Base-by-base conservation (phyloP, 208 protist species). In the Crithidia brevicula region DNA sequence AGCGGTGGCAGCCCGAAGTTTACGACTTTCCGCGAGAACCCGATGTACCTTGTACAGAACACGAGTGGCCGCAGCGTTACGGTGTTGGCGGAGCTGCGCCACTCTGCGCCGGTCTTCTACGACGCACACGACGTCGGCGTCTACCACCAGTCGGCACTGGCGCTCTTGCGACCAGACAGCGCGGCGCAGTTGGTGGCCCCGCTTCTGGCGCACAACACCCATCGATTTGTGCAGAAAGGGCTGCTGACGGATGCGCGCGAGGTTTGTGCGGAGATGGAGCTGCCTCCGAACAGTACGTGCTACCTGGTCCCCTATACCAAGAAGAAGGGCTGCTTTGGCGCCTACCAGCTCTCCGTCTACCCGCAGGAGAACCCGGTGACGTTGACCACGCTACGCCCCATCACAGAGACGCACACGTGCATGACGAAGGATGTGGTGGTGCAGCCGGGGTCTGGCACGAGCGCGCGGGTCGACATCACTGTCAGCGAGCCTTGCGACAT, bases 221-320 rank as follows among this genome's bases (percentile, higher is more conserved):
- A 92, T 74, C 62, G 72, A 53, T 88, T 89, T 42, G 51, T 95
- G 42, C 84, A 91, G 61, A 95, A 91, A 75, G 86, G 84, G n/a
- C 81, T 95, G 79, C 79, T 91, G 81, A 71, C 91, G 22, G 84
- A 95, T 62, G 76, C 86, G 23, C 75, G 86, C 45, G 82, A 90
- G 61, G 82, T 95, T 38, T 95, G 86, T 50, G 70, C 81, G 18
- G 77, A 91, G 71, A 85, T 92, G 81, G 80, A 91, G 63, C 63
- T 92, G 52, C 89, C 89, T 36, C 77, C 89, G 15, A 90, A 65
- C 62, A 82, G 79, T 5, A 89, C 79, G 2, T 91, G 84, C 69
- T 95, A 92, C 69, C 80, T 95, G 13, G 73, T 95, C 27, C 89
- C 89, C 31, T 95, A 91, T 71, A 92, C 89, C 34, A 82, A 91